Base-by-base conservation (phyloP, 805 yeast species). In the Candida sakaeoensis region DNA sequence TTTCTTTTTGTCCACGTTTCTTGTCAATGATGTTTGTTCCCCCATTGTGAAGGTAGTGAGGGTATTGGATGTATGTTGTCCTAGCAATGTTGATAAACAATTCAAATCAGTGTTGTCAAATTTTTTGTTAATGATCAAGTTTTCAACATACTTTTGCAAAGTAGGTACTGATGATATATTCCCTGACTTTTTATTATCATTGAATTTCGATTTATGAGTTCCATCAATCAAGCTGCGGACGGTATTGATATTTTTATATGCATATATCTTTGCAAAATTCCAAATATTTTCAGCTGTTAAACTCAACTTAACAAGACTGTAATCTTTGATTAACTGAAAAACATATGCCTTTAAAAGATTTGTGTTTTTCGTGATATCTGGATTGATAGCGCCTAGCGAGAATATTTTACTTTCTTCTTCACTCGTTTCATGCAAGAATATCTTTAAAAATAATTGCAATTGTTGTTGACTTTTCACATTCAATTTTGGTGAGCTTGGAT, bases 381-480 rank as follows among this genome's bases (percentile, higher is more conserved):
- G 80, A 51, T 85, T 85, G 37, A 80, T 78, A 21, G 82, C 75
- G 1, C 95, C 95, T 29, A 85, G 58, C 1, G 89, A 79, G 33
- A 84, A 71, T 2, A 84, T 70, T 54, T 74, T 76, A 6, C 75
- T 70, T 21, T 75, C 61, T 46, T 85, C 91, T 18, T 70, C 75
- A 2, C 82, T 68, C 5, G 81, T 75, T 53, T 85, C 93, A 36
- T 57, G 61, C 2, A 85, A 57, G 50, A 75, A 85, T 7, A 72
- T 69, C 53, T 74, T 74, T 38, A 84, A 56, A 50, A 84, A 82
- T 2, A 64, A 45, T 33, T 74, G 70, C 14, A 84, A 55, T 46
- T 80, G 85, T 45, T 79, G 85, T 42, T 72, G 71, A 1, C 84
- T 74, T 40, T 74, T 70, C 7, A 71, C 66, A n/a, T 72, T 63